Evolutionary conservation across 2,329 filamentous ascomycete genomes (phyloP), one percentile per base, ranked within the genome.

Genomic region (Clarireedia homoeocarpa): DNA sequence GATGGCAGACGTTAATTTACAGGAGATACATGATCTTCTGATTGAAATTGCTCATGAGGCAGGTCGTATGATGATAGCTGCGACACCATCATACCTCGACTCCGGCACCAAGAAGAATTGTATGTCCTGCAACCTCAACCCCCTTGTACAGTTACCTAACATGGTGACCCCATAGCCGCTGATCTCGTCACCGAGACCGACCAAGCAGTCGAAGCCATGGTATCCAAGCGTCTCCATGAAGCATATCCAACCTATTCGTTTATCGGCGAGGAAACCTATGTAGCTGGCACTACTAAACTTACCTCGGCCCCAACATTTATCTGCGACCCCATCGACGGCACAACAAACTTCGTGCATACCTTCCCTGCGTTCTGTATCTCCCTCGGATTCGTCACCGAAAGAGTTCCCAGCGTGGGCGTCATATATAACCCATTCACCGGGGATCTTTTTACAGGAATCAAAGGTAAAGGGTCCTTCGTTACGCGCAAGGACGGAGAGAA

Each of bases 251-350:
- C 68, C 59, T 80, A 79, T 66, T 70, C 76, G 61, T 89, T 89
- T 70, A 82, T 90, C 70, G 86, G 86, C 67, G 86, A 89, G 68
- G 88, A 92, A 72, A 90, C 87, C 27, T 87, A 89, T 74, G 76
- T 83, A 60, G 80, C 85, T 1, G 86, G 86, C 64, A 73, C 77
- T 65, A 75, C 76, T 59, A 73, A 71, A 45, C 75, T 92, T 48
- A 85, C 82, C 0, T 70, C 77, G 30, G 78, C 78, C 15, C 88
- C 88, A 1, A 92, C 88, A 45, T 91, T 91, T 72, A 80, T 91
- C 66, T 84, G 88, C 62, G 88, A 92, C 69, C 88, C 88, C 46
- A 91, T 92, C 64, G 88, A 92, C 72, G 88, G 86, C 66, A 91
- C 83, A 6, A 89, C 85, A 51, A 91, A 91, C 76, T 91, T 92